Evolutionary conservation across 805 yeast species (phyloP).

Genomic region (Metschnikowia lachancei): DNA sequence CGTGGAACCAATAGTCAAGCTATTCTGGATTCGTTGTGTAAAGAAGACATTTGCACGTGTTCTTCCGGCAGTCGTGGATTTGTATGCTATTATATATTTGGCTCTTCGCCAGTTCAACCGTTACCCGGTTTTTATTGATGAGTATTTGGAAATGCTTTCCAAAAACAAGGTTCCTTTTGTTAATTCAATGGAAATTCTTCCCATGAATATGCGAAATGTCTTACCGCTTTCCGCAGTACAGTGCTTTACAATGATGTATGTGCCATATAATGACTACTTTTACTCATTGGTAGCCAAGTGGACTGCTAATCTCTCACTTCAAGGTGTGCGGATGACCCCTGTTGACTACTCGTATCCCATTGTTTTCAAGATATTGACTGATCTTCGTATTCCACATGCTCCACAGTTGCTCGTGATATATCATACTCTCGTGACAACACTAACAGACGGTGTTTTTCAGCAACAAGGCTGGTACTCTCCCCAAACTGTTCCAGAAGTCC

Average conservation of each 20-base stretch:
- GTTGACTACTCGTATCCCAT: constrained; percentile 33
- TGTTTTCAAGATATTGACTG: constrained; percentile 41
- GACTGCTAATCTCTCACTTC: constrained; percentile 7
- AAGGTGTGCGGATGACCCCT: constrained; percentile 14
- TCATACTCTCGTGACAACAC: constrained; percentile 18
- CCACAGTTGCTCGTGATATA: constrained; percentile 45
- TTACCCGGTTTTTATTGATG: constrained; percentile 49
- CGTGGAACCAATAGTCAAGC: constrained; percentile 22
- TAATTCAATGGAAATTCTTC: constrained; percentile 39
- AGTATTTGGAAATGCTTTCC: constrained; percentile 43
- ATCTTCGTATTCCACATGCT: constrained; percentile 46
- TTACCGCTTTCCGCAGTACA: constrained; percentile 34
- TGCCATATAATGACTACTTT: constrained; percentile 41
- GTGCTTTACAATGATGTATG: constrained; percentile 38
- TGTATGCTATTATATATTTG: constrained; percentile 46
- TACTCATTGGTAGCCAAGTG: constrained; percentile 22
- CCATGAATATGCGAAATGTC: constrained; percentile 28
- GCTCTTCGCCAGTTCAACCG: constrained; percentile 46
- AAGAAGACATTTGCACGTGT: not conserved
- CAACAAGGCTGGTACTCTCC: constrained; percentile 4
- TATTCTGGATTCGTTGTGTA: constrained; percentile 31
- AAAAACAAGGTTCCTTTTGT: constrained; percentile 50
- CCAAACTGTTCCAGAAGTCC: constrained; percentile 38
- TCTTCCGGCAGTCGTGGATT: constrained; percentile 29
- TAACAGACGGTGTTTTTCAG: constrained; percentile 11